Percentiles rank a stretch among this genome's conserved stretches.
Conservation (phyloP, 2,329 filamentous ascomycete genomes). For the Neonectria faginata region DNA sequence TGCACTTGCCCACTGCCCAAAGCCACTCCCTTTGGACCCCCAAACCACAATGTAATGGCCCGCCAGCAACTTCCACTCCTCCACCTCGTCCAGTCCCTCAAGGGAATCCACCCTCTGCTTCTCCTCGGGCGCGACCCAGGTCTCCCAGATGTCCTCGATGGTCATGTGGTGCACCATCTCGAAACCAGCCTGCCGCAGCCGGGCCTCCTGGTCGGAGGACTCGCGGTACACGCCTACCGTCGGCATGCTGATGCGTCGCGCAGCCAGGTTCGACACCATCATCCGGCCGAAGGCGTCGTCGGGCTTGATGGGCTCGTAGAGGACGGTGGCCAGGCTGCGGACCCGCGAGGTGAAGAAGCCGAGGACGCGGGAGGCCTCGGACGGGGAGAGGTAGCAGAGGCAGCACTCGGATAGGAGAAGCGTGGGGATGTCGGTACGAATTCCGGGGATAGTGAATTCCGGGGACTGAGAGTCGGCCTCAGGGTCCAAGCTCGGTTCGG, state of each 20-base stretch:
- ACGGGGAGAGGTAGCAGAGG: slow-evolving; percentile 83
- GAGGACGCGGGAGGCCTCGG: slow-evolving; percentile 73
- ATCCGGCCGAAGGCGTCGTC: slow-evolving; percentile 88
- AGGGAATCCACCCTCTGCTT: slow-evolving; percentile 82
- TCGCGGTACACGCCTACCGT: slow-evolving; percentile 80
- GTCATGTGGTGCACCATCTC: slow-evolving; percentile 55
- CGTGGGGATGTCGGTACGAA: slow-evolving; percentile 75
- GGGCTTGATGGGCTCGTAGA: slow-evolving; percentile 92
- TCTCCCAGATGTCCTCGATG: slow-evolving; percentile 74
- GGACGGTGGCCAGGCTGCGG: slow-evolving; percentile 66
- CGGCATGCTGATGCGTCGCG: slow-evolving; percentile 84
- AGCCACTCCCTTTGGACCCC: slow-evolving; percentile 72
- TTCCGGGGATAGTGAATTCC: slow-evolving; percentile 49
- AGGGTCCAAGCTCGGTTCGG: neutral
- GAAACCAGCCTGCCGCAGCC: slow-evolving; percentile 77
- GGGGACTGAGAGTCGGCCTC: slow-evolving; percentile 15
- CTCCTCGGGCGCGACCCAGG: slow-evolving; percentile 77
- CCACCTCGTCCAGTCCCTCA: slow-evolving; percentile 93
- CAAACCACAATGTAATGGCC: slow-evolving; percentile 91
- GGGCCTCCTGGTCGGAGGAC: slow-evolving; percentile 73
- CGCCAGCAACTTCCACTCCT: slow-evolving; percentile 91
- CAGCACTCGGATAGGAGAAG: slow-evolving; percentile 95
- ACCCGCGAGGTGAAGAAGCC: slow-evolving; percentile 70
- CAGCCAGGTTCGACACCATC: slow-evolving; percentile 90
- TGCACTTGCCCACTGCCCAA: slow-evolving; percentile 36